Conservation (phyloP, 2,329 filamentous ascomycete species). For the Verticillium zaregamsianum region DNA sequence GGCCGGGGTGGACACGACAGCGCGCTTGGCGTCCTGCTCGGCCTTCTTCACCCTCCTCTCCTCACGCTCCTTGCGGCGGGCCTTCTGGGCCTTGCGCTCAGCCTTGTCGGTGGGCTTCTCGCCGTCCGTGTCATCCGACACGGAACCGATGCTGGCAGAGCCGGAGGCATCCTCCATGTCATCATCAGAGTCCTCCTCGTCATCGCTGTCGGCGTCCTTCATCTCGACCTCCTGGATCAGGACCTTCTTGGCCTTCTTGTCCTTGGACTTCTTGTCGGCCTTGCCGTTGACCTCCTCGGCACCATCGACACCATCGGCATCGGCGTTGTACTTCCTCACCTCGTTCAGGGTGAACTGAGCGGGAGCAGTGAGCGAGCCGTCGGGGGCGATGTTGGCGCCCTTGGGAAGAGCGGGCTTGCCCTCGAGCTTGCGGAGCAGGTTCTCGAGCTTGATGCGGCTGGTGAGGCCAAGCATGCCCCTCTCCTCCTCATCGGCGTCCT, state of each 20-base stretch:
- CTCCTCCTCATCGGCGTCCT: slow-evolving; percentile 82
- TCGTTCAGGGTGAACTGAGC: slow-evolving; percentile 92
- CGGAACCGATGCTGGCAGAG: slow-evolving; percentile 9
- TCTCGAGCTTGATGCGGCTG: slow-evolving; percentile 69
- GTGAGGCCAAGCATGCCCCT: slow-evolving; percentile 75
- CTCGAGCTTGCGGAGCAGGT: slow-evolving; percentile 73
- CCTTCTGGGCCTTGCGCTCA: slow-evolving; percentile 20
- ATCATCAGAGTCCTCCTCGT: slow-evolving; percentile 34
- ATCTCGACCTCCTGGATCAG: slow-evolving; percentile 46
- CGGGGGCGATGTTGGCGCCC: slow-evolving; percentile 70
- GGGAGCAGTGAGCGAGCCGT: slow-evolving; percentile 58
- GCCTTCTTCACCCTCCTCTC: neutral
- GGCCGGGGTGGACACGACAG: slow-evolving; percentile 14
- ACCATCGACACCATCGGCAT: slow-evolving; percentile 78
- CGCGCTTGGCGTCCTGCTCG: slow-evolving; percentile 14
- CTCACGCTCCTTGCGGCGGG: slow-evolving; percentile 13
- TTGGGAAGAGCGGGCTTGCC: slow-evolving; percentile 82
- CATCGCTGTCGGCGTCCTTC: slow-evolving; percentile 30
- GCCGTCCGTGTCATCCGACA: slow-evolving; percentile 20
- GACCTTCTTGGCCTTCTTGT: slow-evolving; percentile 45
- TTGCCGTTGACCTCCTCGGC: slow-evolving; percentile 42
- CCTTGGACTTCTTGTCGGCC: slow-evolving; percentile 29
- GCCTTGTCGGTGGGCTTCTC: slow-evolving; percentile 7
- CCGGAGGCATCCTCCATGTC: slow-evolving; percentile 29
- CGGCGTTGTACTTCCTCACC: slow-evolving; percentile 87